Evolutionary conservation across 441 rosid species (phyloP), one percentile per base, ranked within the genome.

Genomic region (Biscutella laevigata): DNA sequence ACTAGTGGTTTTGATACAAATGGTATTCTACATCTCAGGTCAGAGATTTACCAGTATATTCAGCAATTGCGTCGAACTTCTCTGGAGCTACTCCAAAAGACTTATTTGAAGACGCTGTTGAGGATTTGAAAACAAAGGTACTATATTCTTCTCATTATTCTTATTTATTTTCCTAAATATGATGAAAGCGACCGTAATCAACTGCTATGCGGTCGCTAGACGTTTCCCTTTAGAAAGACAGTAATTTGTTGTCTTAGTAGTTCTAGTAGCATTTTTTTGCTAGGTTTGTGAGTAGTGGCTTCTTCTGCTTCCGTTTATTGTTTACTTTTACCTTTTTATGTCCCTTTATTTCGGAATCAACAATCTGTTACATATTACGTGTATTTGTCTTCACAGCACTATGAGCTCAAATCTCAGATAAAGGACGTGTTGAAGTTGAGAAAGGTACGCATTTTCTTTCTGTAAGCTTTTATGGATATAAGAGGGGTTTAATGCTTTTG

Each of bases 41-140:
- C 55, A 77, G 71, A 67, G 83, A 75, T 62, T 67, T 70, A 40
- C 82, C 88, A 17, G 76, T 71, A 30, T 83, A 78, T 69, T n/a
- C 54, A 49, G 77, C 83, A 42, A 74, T 81, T 35, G 71, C 71
- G 20, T 75, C 85, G 44, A 81, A 83, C 47, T 64, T 82, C 32
- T 61, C 83, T 12, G 85, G 91, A 57, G 72, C 91, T 68, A 77
- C 85, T 14, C 80, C 91, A 21, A 78, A 83, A 72, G 82, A 83
- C 56, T 62, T 83, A 74, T 81, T 81, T 72, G 87, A 75, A 61
- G 87, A 83, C 49, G 77, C 73, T 56, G 67, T 72, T 26, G 92
- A 77, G 54, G 92, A 81, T 61, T 77, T 81, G 52, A 66, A 64
- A 70, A 81, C 70, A 69, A 79, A 81, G 80, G 88, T 77, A 42